Conservation (phyloP, 495 filamentous ascomycete genomes). For the Daldinia vernicosa region DNA sequence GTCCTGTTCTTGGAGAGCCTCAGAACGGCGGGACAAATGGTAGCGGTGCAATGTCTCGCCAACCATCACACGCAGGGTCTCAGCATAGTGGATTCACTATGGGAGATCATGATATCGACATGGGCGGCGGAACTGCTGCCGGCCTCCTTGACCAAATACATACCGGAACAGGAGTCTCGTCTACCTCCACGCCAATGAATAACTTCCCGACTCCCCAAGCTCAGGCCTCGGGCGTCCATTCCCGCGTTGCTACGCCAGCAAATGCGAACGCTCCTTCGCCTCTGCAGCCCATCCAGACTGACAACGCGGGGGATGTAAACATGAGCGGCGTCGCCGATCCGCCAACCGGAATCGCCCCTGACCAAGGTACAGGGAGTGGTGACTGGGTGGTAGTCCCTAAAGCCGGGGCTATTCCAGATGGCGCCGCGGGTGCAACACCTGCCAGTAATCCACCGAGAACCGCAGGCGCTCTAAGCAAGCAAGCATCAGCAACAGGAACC, state of each 20-base stretch:
- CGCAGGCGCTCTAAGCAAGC: slow-evolving; percentile 45
- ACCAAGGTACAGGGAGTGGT: slow-evolving; percentile 55
- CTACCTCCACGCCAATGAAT: slow-evolving; percentile 59
- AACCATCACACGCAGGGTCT: slow-evolving; percentile 58
- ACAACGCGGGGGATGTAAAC: slow-evolving; percentile 42
- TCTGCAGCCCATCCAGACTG: slow-evolving; percentile 31
- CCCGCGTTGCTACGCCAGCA: slow-evolving; percentile 59
- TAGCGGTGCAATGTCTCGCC: slow-evolving; percentile 51
- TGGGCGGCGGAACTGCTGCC: slow-evolving; percentile 69
- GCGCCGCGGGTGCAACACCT: slow-evolving; percentile 27
- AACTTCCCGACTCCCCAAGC: slow-evolving; percentile 58
- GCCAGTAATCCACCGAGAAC: slow-evolving; percentile 21
- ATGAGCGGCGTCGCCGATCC: slow-evolving; percentile 49
- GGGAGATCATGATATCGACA: slow-evolving; percentile 69
- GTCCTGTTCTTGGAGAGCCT: slow-evolving; percentile 35
- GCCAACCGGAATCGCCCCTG: slow-evolving; percentile 43
- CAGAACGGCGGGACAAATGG: slow-evolving; percentile 25
- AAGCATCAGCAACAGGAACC: slow-evolving; percentile 51
- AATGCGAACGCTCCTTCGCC: slow-evolving; percentile 51
- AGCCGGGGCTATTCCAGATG: slow-evolving; percentile 49
- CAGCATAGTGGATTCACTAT: slow-evolving; percentile 61
- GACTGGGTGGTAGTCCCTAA: slow-evolving; percentile 67
- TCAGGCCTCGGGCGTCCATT: slow-evolving; percentile 52
- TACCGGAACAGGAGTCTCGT: slow-evolving; percentile 61
- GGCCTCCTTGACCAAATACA: slow-evolving; percentile 72